These are phyloP conservation scores for Aspergillus nidulans DNA, from an alignment of 495 filamentous ascomycete genomes.

Conservation along the genomic window DNA sequence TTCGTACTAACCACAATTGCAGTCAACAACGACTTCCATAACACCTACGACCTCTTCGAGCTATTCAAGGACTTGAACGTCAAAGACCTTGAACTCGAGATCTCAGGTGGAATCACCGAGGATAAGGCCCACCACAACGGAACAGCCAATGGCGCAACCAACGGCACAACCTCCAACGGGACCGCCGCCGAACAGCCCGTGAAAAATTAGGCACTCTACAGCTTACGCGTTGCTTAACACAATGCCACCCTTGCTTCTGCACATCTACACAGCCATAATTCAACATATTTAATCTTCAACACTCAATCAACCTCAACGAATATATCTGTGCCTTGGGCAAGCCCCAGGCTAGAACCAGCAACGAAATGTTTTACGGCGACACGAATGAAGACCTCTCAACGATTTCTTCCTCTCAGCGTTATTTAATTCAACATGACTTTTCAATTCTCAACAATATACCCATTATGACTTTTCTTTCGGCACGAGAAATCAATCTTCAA, in stretches of 20 bases:
- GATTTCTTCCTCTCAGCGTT: conserved; percentile 46
- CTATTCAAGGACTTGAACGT: conserved; percentile 78
- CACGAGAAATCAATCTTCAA: conserved; percentile 17
- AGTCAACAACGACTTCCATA: conserved; percentile 97
- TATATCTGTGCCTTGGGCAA: conserved; percentile 24
- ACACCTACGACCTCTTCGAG: conserved; percentile 69
- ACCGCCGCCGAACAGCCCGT: conserved; percentile 6
- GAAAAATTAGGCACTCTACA: conserved; percentile 26
- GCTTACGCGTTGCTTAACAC: conserved; percentile 2
- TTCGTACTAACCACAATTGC: conserved; percentile 22
- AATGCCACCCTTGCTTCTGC: conserved; percentile 17
- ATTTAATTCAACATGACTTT: conserved; percentile 43
- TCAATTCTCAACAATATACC: conserved; percentile 34
- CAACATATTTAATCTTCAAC: conserved; percentile 31
- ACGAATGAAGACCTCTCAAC: conserved; percentile 50
- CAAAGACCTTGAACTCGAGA: conserved; percentile 53
- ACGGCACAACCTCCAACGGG: conserved; percentile 12
- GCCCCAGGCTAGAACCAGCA: conserved; percentile 20
- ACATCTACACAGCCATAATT: conserved; percentile 26
- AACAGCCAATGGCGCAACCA: conserved; percentile 17
- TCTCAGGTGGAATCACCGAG: conserved; percentile 20
- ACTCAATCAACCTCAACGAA: conserved; percentile 29
- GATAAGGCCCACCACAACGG: conserved; percentile 12
- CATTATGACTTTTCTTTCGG: conserved; percentile 19
- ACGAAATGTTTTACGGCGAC: conserved; percentile 43